Conservation (phyloP, 805 yeast species). For the Saturnispora quitensis region DNA sequence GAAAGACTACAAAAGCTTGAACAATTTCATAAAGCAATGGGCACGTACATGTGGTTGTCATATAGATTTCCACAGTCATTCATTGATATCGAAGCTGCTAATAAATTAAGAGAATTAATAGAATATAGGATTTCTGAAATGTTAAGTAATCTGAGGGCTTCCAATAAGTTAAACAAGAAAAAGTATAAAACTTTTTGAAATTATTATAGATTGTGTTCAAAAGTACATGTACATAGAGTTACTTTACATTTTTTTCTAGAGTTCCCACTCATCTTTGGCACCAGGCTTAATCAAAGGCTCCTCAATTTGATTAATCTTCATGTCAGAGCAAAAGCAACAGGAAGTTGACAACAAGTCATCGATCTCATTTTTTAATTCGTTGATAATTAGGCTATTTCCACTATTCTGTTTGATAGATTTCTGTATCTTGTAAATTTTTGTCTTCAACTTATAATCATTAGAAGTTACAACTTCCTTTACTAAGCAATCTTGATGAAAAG, state of each 20-base stretch:
- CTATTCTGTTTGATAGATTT: conserved; percentile 32
- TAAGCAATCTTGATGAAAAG: conserved; percentile 85
- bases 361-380: conserved; percentile 35
- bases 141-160: conserved; percentile 27
- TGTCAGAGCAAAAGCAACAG: conserved; percentile 72
- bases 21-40: conserved; percentile 54
- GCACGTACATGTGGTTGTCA: conserved; percentile 74
- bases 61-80: conserved; percentile 80
- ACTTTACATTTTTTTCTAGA: conserved; percentile 18
- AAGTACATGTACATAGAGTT: background rate
- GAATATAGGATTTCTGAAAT: conserved; percentile 53
- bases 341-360: conserved; percentile 52
- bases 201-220: background rate
- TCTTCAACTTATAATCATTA: conserved; percentile 59
- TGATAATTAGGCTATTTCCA: conserved; percentile 22
- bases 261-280: conserved; percentile 39
- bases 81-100: conserved; percentile 67
- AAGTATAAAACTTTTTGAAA: conserved; percentile 15
- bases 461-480: conserved; percentile 49
- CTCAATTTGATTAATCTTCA: conserved; percentile 62
- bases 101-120: conserved; percentile 56
- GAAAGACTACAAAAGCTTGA: conserved; percentile 39
- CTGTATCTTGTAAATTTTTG: conserved; percentile 48
- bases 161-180: conserved; percentile 11
- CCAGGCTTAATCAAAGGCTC: conserved; percentile 41